phyloP scores from a whole-genome alignment of 768 basidiomycete genomes.

The Lactifluus hygrophoroides region DNA sequence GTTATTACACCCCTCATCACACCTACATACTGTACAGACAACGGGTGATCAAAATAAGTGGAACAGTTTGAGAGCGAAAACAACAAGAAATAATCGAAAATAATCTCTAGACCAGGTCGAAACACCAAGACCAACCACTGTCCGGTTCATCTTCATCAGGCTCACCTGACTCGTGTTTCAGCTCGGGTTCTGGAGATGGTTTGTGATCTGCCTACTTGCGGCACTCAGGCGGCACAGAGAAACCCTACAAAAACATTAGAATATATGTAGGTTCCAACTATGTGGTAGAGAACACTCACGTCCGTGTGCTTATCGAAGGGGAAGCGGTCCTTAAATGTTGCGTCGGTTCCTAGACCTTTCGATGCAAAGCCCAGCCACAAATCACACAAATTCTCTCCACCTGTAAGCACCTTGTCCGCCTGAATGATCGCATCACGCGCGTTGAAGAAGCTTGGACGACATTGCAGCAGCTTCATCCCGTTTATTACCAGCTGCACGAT shows the following conservation, averaged over 20 bases:
- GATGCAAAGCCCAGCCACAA: slow-evolving; percentile 81
- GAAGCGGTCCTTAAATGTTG: slow-evolving; percentile 61
- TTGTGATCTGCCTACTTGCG: slow-evolving; percentile 23
- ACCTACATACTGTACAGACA: background rate
- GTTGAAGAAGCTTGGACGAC: slow-evolving; percentile 87
- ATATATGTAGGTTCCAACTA: background rate
- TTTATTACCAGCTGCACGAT: slow-evolving; percentile 75
- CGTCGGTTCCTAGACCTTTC: slow-evolving; percentile 75
- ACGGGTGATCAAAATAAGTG: background rate
- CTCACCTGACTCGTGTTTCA: slow-evolving; percentile 26
- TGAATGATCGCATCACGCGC: slow-evolving; percentile 86
- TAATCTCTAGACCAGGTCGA: background rate
- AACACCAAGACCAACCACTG: background rate
- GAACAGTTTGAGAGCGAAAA: background rate
- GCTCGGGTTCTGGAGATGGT: slow-evolving; percentile 25
- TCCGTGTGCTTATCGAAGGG: slow-evolving; percentile 84
- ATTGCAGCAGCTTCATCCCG: slow-evolving; percentile 93
- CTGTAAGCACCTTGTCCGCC: slow-evolving; percentile 84
- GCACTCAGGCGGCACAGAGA: slow-evolving; percentile 35
- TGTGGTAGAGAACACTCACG: slow-evolving; percentile 54
- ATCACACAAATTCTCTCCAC: slow-evolving; percentile 85
- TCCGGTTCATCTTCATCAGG: slow-evolving; percentile 26
- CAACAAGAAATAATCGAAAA: too few relatives aligned
- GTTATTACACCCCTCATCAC: slow-evolving; percentile 2
- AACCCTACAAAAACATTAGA: slow-evolving; percentile 29